Percentiles rank a stretch among this genome's conserved stretches.
phyloP scores from a whole-genome alignment of 805 yeast species.

The Kodamaea nitidulidarum region DNA sequence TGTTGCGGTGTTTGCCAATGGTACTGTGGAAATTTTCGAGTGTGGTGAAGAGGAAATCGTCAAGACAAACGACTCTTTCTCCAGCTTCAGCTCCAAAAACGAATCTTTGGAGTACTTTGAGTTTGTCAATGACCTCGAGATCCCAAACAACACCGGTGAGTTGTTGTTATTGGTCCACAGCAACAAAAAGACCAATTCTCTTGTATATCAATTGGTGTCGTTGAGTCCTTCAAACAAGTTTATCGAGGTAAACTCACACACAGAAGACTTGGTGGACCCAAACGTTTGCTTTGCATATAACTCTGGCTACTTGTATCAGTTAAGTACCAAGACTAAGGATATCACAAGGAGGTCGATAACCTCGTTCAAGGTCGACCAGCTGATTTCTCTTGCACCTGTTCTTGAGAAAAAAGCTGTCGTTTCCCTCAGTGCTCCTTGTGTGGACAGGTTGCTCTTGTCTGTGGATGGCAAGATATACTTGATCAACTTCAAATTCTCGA shows the following conservation, averaged over 20 bases:
- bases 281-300: conserved; percentile 18
- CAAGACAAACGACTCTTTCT: conserved; percentile 10
- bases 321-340: conserved; percentile 13
- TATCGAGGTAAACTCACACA: conserved; percentile 19
- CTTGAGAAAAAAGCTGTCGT: conserved; percentile 12
- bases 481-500: conserved; percentile 42
- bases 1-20: conserved; percentile 24
- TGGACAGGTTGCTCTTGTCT: conserved; percentile 45
- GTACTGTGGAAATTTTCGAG: conserved; percentile 21
- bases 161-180: conserved; percentile 18
- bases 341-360: conserved; percentile 22
- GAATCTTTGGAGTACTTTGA: conserved; percentile 27
- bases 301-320: conserved; percentile 25
- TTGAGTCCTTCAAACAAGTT: conserved; percentile 15
- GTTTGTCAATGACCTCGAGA: conserved; percentile 24
- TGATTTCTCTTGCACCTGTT: conserved; percentile 19
- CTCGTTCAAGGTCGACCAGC: conserved; percentile 19
- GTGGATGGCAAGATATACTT: conserved; percentile 37
- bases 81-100: conserved; percentile 12
- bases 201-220: conserved; percentile 24
- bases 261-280: conserved; percentile 7
- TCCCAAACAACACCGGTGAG: conserved; percentile 17
- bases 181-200: conserved; percentile 4
- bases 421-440: conserved; percentile 38
- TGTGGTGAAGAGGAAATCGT: conserved; percentile 6